Conservation (phyloP, 2,329 filamentous ascomycete genomes). For the Rasamsonia emersonii region DNA sequence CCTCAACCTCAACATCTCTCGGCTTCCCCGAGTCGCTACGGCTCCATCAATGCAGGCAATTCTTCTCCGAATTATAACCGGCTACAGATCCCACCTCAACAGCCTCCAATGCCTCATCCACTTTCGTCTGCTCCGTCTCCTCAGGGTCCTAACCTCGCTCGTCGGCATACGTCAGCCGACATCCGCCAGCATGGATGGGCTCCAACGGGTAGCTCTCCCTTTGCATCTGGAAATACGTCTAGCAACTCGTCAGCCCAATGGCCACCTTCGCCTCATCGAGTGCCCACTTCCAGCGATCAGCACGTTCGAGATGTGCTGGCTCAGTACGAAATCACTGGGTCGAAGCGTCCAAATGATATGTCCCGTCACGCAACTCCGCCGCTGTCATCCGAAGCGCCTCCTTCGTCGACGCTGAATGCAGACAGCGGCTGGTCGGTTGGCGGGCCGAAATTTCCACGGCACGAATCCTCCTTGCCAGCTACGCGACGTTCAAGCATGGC, state of each 20-base stretch:
- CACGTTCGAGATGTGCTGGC: constrained; percentile 55
- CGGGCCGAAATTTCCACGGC: constrained; percentile 32
- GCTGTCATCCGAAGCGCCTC: constrained; percentile 36
- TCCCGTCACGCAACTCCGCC: constrained; percentile 49
- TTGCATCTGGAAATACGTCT: constrained; percentile 55
- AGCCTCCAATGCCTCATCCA: constrained; percentile 59
- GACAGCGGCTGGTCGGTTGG: constrained; percentile 51
- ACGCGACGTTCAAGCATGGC: constrained; percentile 63
- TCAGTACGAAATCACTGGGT: constrained; percentile 56
- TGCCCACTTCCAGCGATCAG: constrained; percentile 48
- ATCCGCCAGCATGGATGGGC: constrained; percentile 82
- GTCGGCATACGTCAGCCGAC: constrained; percentile 90
- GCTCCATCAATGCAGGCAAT: constrained; percentile 66
- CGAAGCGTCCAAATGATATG: constrained; percentile 37
- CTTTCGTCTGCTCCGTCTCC: constrained; percentile 49
- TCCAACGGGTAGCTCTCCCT: constrained; percentile 52
- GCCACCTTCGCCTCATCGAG: constrained; percentile 57
- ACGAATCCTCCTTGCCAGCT: constrained; percentile 44
- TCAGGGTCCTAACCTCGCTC: constrained; percentile 58
- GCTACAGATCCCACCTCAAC: constrained; percentile 59
- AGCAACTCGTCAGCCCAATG: constrained; percentile 55
- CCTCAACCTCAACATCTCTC: constrained; percentile 80
- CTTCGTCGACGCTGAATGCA: constrained; percentile 40
- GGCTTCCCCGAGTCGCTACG: constrained; percentile 70
- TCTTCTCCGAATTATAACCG: constrained; percentile 67